phyloP scores from a whole-genome alignment of 768 basidiomycete species.

The Cantharellus anzutake region DNA sequence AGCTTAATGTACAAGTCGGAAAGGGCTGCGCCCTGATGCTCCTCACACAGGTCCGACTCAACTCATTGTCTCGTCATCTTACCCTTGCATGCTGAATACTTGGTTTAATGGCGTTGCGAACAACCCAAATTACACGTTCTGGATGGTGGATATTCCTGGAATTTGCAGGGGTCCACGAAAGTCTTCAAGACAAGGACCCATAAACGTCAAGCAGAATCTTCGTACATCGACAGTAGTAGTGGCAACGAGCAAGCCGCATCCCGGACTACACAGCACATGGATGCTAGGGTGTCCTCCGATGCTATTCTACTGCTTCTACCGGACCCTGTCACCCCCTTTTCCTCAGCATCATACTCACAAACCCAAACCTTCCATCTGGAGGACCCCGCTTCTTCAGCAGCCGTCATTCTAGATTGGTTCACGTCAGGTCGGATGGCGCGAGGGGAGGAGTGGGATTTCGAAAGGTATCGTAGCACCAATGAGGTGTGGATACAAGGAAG shows the following conservation, averaged over 20 bases:
- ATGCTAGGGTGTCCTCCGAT: slow-evolving; percentile 31
- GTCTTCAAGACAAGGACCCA: slow-evolving; percentile 59
- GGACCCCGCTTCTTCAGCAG: slow-evolving; percentile 27
- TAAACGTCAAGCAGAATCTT: neutral
- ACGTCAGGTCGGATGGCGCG: slow-evolving; percentile 70
- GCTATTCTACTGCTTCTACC: slow-evolving; percentile 66
- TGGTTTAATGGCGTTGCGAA: neutral
- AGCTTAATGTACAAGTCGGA: slow-evolving; percentile 41
- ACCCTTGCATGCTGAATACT: neutral
- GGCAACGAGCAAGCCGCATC: neutral
- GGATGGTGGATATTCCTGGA: neutral
- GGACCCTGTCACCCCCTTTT: slow-evolving; percentile 87
- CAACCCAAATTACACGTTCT: neutral
- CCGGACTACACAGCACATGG: slow-evolving; percentile 42
- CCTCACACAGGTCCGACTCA: slow-evolving; percentile 55
- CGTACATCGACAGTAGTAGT: neutral
- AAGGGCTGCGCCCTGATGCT: slow-evolving; percentile 41
- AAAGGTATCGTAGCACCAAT: slow-evolving; percentile 68
- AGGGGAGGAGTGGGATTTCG: slow-evolving; percentile 83
- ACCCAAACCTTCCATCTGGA: slow-evolving; percentile 58
- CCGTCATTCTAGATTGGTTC: slow-evolving; percentile 75
- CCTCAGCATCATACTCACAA: slow-evolving; percentile 64
- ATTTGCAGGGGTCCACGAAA: slow-evolving; percentile 69
- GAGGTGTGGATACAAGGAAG: slow-evolving; percentile 51
- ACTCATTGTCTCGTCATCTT: neutral